Percentiles rank a stretch among this genome's conserved stretches.
Conservation (phyloP, 768 basidiomycete genomes). For the Boletus rex-veris region DNA sequence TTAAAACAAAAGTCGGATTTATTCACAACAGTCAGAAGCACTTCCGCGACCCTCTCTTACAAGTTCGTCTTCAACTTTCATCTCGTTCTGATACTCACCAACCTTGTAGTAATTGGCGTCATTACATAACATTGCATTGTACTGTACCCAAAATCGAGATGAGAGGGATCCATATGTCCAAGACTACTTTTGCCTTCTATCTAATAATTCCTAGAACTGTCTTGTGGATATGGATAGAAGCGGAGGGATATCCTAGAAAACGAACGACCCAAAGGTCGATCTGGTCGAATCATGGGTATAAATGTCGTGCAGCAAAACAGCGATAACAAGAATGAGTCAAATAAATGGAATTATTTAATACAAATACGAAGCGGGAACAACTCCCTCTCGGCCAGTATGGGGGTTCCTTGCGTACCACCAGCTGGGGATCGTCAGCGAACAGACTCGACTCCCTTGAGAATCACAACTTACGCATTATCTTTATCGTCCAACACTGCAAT, state of each 20-base stretch:
- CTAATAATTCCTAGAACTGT: conserved; percentile 3
- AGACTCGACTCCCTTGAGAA: neutral
- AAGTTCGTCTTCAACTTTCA: conserved; percentile 31
- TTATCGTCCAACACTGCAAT: conserved; percentile 76
- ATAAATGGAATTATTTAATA: conserved; percentile 49
- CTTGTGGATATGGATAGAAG: conserved; percentile 16
- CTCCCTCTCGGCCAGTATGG: conserved; percentile 77
- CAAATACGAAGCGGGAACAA: conserved; percentile 89
- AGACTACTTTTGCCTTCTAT: conserved; percentile 17
- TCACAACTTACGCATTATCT: conserved; percentile 64
- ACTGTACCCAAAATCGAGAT: neutral
- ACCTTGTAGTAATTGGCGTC: conserved; percentile 12
- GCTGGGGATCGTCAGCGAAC: conserved; percentile 38
- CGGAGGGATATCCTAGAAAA: conserved; percentile 27
- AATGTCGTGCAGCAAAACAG: conserved; percentile 28
- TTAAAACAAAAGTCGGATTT: conserved; percentile 80
- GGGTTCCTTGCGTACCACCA: conserved; percentile 94
- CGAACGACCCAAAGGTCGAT: conserved; percentile 37
- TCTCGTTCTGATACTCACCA: conserved; percentile 2
- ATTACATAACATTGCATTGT: conserved; percentile 5
- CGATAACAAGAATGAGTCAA: conserved; percentile 25
- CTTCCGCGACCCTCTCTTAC: conserved; percentile 69
- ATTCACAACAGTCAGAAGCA: conserved; percentile 87
- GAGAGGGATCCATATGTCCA: neutral
- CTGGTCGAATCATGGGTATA: conserved; percentile 38